Evolutionary conservation across 1,284 basidiomycete species (phyloP).

Genomic region (Calocybe gambosa): DNA sequence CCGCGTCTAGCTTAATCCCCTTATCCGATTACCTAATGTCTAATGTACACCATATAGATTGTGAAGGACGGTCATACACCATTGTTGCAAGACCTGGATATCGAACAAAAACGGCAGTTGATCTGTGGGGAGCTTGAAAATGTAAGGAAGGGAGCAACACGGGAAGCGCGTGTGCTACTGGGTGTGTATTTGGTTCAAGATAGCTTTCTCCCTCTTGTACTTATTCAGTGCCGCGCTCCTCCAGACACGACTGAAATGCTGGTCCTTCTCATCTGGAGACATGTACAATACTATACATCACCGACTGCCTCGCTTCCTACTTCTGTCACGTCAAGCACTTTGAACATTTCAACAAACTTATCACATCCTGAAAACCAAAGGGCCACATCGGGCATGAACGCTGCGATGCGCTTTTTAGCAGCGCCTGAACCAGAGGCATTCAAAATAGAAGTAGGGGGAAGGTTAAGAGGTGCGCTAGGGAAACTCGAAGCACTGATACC

Average conservation of each 20-base stretch:
- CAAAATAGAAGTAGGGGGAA: conserved; percentile 46
- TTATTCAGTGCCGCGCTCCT: background rate
- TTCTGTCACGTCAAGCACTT: conserved; percentile 6
- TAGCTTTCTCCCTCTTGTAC: background rate
- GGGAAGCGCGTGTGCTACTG: conserved; percentile 48
- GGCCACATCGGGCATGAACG: conserved; percentile 26
- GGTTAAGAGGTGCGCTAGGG: conserved; percentile 44
- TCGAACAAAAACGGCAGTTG: conserved; percentile 59
- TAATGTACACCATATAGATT: conserved; percentile 40
- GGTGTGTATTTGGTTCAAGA: conserved; percentile 25
- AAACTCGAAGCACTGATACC: conserved; percentile 47
- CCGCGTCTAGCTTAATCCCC: conserved; percentile 7
- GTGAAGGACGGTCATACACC: conserved; percentile 47
- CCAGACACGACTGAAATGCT: conserved; percentile 78
- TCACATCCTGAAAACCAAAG: conserved; percentile 1
- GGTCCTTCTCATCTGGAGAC: conserved; percentile 81
- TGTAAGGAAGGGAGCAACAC: conserved; percentile 37
- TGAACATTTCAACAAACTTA: conserved; percentile 8
- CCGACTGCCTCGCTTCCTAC: conserved; percentile 13
- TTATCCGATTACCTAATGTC: background rate
- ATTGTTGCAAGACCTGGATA: conserved; percentile 58
- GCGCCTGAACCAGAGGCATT: conserved; percentile 48
- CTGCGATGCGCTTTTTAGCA: conserved; percentile 50
- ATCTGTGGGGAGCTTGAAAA: conserved; percentile 55
- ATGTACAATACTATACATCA: conserved; percentile 58